Conservation (phyloP, 768 basidiomycete species). For the Podaxis mareebaensis region DNA sequence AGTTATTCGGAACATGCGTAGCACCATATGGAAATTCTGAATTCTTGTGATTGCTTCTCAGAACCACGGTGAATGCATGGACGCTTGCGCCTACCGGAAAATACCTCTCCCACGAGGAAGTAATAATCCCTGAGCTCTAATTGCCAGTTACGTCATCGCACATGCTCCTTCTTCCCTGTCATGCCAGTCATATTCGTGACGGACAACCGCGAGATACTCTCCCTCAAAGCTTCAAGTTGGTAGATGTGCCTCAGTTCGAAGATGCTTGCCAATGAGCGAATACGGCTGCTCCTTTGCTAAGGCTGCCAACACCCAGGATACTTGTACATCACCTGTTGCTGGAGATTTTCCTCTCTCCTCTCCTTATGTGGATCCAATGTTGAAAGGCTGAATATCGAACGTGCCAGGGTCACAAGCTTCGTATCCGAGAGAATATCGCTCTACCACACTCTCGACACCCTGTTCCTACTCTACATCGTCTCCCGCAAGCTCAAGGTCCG, state of each 20-base stretch:
- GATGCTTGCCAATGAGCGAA: too few relatives aligned
- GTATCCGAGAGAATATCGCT: constrained; percentile 72
- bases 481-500: constrained; percentile 88
- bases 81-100: background rate
- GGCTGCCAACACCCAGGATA: too few relatives aligned
- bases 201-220: too few relatives aligned
- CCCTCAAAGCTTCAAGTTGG: too few relatives aligned
- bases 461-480: constrained; percentile 89
- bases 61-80: background rate
- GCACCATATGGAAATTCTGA: background rate
- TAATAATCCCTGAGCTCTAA: background rate
- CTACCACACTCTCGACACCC: constrained; percentile 78
- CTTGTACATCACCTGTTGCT: too few relatives aligned
- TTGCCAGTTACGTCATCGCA: background rate
- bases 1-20: too few relatives aligned
- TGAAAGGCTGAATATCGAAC: background rate
- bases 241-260: too few relatives aligned
- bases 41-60: background rate
- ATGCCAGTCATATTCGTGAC: too few relatives aligned
- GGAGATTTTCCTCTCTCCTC: too few relatives aligned
- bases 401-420: too few relatives aligned
- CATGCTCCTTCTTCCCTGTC: background rate
- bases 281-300: too few relatives aligned
- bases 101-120: background rate
- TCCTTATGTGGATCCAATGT: too few relatives aligned